Base-by-base conservation (phyloP, 805 yeast genomes). In the Lipomyces mesembrius region DNA sequence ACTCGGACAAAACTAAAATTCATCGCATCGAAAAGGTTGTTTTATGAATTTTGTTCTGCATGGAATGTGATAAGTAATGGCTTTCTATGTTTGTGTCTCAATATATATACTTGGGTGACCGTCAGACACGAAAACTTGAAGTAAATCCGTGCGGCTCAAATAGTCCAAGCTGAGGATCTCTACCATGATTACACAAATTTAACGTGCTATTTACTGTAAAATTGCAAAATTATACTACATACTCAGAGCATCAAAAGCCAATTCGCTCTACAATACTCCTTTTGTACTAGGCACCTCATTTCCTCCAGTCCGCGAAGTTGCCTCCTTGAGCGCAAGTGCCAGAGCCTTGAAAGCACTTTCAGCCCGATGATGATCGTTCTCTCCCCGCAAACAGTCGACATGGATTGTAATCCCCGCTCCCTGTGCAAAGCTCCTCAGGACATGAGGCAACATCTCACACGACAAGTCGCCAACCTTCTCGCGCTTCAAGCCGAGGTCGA, bases 361-460 rank as follows among this genome's bases (percentile, higher is more conserved):
- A 54, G 97, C 91, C 70, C 97, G 83, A 80, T 95, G 99, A 78
- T 95, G 99, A 78, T 95, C 99, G 78, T 95, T 95, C 77, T 85
- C 86, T 0, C 99, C 99, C 72, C 98, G 83, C 65, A 95, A 76
- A 77, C 97, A 91, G 79, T 95, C 99, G 46, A 95, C 97, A 75
- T 95, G 99, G 75, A 95, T 75, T 0, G 99, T 95, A 63, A 95
- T 84, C 67, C 89, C 89, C 0, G 98, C 97, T 53, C 90, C 91
- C 74, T 90, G 91, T 2, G 98, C 97, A 81, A 95, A 95, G 73
- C 96, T 89, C 78, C 92, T 97, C 69, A 95, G 77, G 59, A 95
- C 93, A 78, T 95, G 99, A n/a, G 98, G 98, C 71, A 95, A 89
- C 99, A 95, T 95, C 80, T 95, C 99, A 75, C 95, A 87, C 49